Evolutionary conservation across 192 early-diverging fungal genomes (phyloP), one percentile per base, ranked within the genome.

Genomic region (Backusella circina): DNA sequence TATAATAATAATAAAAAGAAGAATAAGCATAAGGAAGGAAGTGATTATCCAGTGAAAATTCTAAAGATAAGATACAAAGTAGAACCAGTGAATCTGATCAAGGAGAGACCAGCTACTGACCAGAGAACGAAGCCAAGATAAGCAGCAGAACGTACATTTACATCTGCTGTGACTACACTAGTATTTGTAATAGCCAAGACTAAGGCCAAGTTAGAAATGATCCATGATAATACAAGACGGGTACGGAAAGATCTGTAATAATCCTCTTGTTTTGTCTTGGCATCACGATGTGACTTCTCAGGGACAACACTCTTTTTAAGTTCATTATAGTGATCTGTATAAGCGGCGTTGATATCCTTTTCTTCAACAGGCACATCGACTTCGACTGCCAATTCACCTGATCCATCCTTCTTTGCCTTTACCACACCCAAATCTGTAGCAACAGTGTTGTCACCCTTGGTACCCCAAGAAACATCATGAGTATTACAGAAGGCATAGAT

Each of bases 231-330:
- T 1, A 96, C 89, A 21, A 95, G 82, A 7, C 85, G 80, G 1
- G 94, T 95, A 74, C 95, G 88, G 88, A 95, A 96, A 41, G 90
- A 78, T 39, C 91, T 90, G 80, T 93, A 95, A 80, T 96, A 93
- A 81, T 96, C 94, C 65, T 93, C 78, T 65, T 78, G 77, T 74
- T 95, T 94, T 7, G 90, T 91, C 67, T 90, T 87, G 2, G 89
- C 87, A 78, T 93, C 90, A 16, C 88, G 83, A 82, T 91, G 79
- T 71, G 85, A 67, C 3, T 79, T 80, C 15, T 85, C 86, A 33
- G 88, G 84, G 7, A 80, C 78, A 23, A 85, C 74, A 31, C 73
- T 73, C 16, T 80, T 77, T 41, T 72, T 76, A 36, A 98, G 83
- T 47, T 86, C 87, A 6, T 77, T 54, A 72, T 93, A 79, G 21